phyloP scores from a whole-genome alignment of 805 yeast genomes.

The Myxozyma sirexii region DNA sequence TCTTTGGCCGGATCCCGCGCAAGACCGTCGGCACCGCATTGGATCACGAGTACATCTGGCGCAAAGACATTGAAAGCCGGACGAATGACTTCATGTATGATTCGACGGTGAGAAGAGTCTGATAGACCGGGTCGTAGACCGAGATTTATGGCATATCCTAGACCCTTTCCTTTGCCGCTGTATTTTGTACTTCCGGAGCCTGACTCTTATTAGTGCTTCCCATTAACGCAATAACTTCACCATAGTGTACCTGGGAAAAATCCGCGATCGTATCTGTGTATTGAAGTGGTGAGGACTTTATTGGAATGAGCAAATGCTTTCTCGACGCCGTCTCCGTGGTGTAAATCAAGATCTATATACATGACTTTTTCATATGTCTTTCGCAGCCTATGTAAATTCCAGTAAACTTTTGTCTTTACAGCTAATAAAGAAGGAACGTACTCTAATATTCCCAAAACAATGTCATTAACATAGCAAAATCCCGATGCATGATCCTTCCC shows the following conservation, averaged over 20 bases:
- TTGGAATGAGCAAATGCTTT: slow-evolving; percentile 60
- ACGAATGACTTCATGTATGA: slow-evolving; percentile 48
- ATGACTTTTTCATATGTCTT: slow-evolving; percentile 51
- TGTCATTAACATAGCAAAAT: slow-evolving; percentile 83
- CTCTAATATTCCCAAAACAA: slow-evolving; percentile 57
- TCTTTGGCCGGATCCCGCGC: slow-evolving; percentile 63
- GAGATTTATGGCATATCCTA: slow-evolving; percentile 50
- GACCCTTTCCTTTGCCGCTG: slow-evolving; percentile 46
- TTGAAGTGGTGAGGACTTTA: slow-evolving; percentile 61
- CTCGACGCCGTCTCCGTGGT: slow-evolving; percentile 82
- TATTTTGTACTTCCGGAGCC: slow-evolving; percentile 54
- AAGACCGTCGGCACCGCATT: slow-evolving; percentile 76
- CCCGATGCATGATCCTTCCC: slow-evolving; percentile 88
- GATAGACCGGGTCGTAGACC: slow-evolving; percentile 61
- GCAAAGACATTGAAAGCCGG: slow-evolving; percentile 47
- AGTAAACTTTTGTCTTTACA: neutral
- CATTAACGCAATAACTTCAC: no score
- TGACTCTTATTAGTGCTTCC: neutral
- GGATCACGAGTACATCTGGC: slow-evolving; percentile 62
- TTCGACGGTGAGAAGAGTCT: slow-evolving; percentile 48
- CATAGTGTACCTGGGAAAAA: slow-evolving; percentile 77
- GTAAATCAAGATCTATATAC: slow-evolving; percentile 73
- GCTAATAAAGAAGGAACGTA: neutral
- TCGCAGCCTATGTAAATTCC: slow-evolving; percentile 44
- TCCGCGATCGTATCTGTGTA: slow-evolving; percentile 66